Base-by-base conservation (phyloP, 495 filamentous ascomycete species). In the Immersiella caudata region DNA sequence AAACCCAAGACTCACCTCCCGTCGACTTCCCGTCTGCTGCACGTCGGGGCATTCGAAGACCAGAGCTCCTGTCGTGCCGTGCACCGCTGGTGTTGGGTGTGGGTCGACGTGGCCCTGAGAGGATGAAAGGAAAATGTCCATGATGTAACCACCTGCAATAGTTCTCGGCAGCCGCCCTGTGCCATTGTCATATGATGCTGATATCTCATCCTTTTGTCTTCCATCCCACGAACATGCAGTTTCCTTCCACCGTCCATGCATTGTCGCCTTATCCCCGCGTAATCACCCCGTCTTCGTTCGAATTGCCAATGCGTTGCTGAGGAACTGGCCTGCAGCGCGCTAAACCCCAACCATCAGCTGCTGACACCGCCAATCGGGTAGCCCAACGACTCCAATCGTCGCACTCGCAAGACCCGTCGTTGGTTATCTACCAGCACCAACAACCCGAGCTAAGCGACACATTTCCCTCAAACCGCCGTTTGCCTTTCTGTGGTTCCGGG, bases 361-460 rank as follows among this genome's bases (percentile, higher is more conserved):
- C 56, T 27, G 22, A 33, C 24, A 59, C 22, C 18, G 25, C 56
- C 56, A 59, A 59, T 2, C 52, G 7, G 21, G 52, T 22, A 26
- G 21, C 52, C 14, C 52, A 55, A 22, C 52, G 49, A 22, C 49
- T 3, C 49, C 49, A 52, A 52, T 52, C 49, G 49, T 22, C 12
- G 49, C 52, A n/a, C 16, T 46, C n/a, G 40, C 11, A 14, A n/a
- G 40, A 14, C 40, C n/a, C n/a, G n/a, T n/a, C n/a, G n/a, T n/a
- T n/a, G n/a, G 40, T 46, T 14, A 46, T 46, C 40, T 46, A 12
- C 40, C 40, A 46, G 16, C 40, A 46, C 40, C 2, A 14, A 18
- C 40, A 46, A 33, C 6, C 61, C 61, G 61, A 35, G 61, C 61
- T 35, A 63, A 54, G 61, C 61, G 61, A 26, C 20, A 25, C 16